Conservation (phyloP, 495 filamentous ascomycete genomes). For the Neurospora sp. region DNA sequence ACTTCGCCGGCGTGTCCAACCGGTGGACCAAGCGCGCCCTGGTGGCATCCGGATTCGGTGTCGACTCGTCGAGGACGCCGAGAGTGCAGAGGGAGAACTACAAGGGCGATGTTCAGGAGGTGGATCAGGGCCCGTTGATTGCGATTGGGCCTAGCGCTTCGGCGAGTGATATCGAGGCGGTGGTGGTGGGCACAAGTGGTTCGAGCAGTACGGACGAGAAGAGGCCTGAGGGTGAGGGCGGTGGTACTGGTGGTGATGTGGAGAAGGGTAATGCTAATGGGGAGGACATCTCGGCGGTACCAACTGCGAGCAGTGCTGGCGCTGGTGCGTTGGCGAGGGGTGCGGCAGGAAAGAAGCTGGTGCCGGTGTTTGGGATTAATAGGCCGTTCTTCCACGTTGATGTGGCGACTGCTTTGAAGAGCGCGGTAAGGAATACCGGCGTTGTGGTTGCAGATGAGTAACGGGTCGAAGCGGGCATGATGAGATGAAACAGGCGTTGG, state of each 20-base stretch:
- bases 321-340: conserved; percentile 6
- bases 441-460: neutral
- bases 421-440: conserved; percentile 5
- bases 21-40: conserved; percentile 41
- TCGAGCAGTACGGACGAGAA: neutral
- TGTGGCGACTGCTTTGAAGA: conserved; percentile 64
- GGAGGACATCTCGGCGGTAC: conserved; percentile 13
- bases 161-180: neutral
- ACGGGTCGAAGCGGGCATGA: neutral
- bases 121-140: conserved; percentile 9
- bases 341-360: conserved; percentile 10
- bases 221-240: neutral
- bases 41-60: conserved; percentile 38
- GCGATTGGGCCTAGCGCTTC: conserved; percentile 8
- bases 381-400: conserved; percentile 46
- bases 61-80: conserved; percentile 2
- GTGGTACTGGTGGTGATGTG: neutral
- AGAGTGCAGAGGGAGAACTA: conserved; percentile 1
- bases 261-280: conserved; percentile 1
- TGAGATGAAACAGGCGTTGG: neutral
- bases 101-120: neutral
- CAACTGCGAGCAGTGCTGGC: neutral
- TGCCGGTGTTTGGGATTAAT: conserved; percentile 36
- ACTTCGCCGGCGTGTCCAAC: conserved; percentile 39
- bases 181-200: neutral